phyloP scores from a whole-genome alignment of 176 grass and related monocot species.

The Oryza glumipatula region DNA sequence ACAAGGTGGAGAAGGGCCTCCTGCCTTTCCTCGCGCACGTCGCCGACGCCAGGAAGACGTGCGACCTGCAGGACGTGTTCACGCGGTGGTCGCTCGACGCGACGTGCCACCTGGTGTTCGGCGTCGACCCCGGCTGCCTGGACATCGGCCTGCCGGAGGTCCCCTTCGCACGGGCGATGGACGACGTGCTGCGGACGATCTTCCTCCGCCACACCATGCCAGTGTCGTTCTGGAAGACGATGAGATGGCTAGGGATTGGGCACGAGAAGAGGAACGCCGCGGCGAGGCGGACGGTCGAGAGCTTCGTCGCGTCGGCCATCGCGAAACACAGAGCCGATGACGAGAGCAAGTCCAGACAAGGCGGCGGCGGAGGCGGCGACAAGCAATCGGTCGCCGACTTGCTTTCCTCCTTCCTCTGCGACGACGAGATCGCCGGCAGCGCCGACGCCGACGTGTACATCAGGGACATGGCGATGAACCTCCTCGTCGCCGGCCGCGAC shows the following conservation, averaged over 20 bases:
- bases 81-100: conserved; percentile 49
- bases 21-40: conserved; percentile 42
- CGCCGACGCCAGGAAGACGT: neutral
- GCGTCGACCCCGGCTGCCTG: conserved; percentile 53
- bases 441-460: conserved; percentile 33
- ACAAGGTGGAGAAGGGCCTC: conserved; percentile 46
- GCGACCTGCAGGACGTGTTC: conserved; percentile 61
- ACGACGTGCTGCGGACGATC: conserved; percentile 45
- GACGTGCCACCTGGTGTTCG: conserved; percentile 50
- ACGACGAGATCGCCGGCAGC: conserved; percentile 12
- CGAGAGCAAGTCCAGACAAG: neutral
- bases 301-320: conserved; percentile 55
- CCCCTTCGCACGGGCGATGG: conserved; percentile 51
- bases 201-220: conserved; percentile 52
- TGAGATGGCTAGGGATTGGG: conserved; percentile 35
- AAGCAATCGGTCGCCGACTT: conserved; percentile 42
- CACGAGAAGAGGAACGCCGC: conserved; percentile 52
- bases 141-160: conserved; percentile 38
- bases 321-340: conserved; percentile 12
- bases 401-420: conserved; percentile 54
- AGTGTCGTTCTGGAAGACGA: conserved; percentile 41
- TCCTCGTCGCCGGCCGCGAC: conserved; percentile 67
- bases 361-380: neutral
- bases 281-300: conserved; percentile 41
- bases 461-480: conserved; percentile 58